Evolutionary conservation across 2,329 filamentous ascomycete species (phyloP), one percentile per base, ranked within the genome.

Genomic region (Coniella lustricola): DNA sequence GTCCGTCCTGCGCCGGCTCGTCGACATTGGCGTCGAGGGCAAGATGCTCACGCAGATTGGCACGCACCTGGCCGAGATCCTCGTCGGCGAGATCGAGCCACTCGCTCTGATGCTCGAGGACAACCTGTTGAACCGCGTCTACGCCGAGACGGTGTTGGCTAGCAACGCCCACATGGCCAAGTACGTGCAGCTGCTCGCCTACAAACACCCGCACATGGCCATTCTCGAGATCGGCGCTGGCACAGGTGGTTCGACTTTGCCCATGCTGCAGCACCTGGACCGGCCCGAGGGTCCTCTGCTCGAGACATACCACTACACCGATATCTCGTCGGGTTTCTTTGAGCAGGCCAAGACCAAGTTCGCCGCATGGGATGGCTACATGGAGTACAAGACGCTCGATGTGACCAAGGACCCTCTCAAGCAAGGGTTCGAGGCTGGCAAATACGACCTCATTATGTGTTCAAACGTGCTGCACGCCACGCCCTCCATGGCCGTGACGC

Each of bases 221-320:
- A 31, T 51, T 18, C 38, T 51, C 3, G 49, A 51, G 25, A 20
- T 51, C 13, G 49, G 49, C 16, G 49, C 44, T 14, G 60, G 59
- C 9, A 61, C 54, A 7, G 56, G 61, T 13, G 55, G 55, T 13
- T 56, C 58, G 7, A 61, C 49, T 1, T 14, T 46, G 3, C 48
- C 36, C 9, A 5, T 46, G 44, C 38, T 51, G 25, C 45, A 44
- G 48, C 35, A 22, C 9, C 18, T 57, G 54, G 49, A 52, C 4
- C 48, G 49, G 3, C 17, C 41, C 7, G 41, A 37, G 36, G 46
- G 37, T 32, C 38, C 44, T 3, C 45, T 38, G 21, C 36, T 49
- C n/a, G 33, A 52, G 18, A 33, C 32, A 4, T 73, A 72, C 52
- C 67, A 65, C 1, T 72, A 61, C 54, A 73, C 71, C 0, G 69